These are phyloP conservation scores for Phytopythium mirpurense DNA, from an alignment of 352 stramenopile genomes.

Conservation along the genomic window DNA sequence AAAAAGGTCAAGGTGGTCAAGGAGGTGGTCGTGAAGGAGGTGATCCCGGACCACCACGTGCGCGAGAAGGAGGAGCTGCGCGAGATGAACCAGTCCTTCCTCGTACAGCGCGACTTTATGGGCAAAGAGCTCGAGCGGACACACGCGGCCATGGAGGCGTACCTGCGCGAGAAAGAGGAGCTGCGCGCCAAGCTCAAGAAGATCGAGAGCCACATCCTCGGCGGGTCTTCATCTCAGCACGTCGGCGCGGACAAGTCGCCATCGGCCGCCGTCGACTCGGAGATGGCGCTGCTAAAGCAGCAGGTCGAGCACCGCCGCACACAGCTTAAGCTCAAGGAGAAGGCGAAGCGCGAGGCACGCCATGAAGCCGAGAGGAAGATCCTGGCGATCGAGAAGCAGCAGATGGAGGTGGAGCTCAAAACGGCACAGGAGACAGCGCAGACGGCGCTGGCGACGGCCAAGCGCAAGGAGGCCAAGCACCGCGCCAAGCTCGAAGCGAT, in stretches of 20 bases:
- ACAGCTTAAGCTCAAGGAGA: conserved; percentile 78
- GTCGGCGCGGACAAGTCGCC: conserved; percentile 4
- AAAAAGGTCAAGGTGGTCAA: conserved; percentile 47
- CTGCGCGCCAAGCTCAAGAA: conserved; percentile 66
- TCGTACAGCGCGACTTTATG: conserved; percentile 66
- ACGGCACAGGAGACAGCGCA: conserved; percentile 62
- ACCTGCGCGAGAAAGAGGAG: conserved; percentile 53
- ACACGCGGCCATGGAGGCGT: conserved; percentile 63
- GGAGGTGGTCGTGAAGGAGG: conserved; percentile 71
- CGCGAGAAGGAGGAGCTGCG: conserved; percentile 60
- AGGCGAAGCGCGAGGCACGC: conserved; percentile 63
- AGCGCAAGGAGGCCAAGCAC: conserved; percentile 68
- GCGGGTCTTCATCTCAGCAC: conserved; percentile 20
- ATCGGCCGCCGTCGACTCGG: conserved; percentile 32
- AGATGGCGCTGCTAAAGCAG: conserved; percentile 71
- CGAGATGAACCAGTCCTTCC: conserved; percentile 57
- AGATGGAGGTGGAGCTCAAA: conserved; percentile 70
- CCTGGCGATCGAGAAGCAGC: conserved; percentile 66
- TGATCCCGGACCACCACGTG: conserved; percentile 64
- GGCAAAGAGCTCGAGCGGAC: conserved; percentile 68
- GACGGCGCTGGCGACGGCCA: conserved; percentile 36
- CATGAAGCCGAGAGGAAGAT: conserved; percentile 49
- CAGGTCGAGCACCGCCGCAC: conserved; percentile 75
- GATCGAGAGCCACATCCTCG: conserved; percentile 78
- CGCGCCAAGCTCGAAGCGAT: conserved; percentile 67